A percentile compares a stretch with the other conserved stretches of the same genome.
These are phyloP conservation scores for Falciphora oryzae DNA, from an alignment of 2,329 filamentous ascomycete genomes.

Conservation along the genomic window DNA sequence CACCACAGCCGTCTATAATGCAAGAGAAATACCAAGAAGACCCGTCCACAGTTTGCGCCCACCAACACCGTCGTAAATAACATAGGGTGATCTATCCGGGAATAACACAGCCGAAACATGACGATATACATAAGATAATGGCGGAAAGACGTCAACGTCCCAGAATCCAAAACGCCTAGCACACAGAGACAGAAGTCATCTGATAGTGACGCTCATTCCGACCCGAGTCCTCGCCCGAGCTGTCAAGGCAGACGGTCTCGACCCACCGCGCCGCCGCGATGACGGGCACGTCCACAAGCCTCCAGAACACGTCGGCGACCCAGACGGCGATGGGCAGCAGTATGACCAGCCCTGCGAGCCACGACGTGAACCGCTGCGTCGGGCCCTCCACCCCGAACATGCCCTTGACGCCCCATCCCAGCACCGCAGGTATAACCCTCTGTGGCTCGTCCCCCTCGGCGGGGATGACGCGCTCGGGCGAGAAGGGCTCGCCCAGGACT, in stretches of 20 bases:
- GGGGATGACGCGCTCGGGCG: conserved; percentile 15
- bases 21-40: not conserved
- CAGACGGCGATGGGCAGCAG: conserved; percentile 39
- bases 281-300: conserved; percentile 43
- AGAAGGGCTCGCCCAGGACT: conserved; percentile 22
- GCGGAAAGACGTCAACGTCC: no score
- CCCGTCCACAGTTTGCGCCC: no score
- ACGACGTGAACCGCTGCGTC: conserved; percentile 25
- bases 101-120: no score
- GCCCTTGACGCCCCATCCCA: conserved; percentile 26
- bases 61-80: not conserved
- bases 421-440: conserved; percentile 14
- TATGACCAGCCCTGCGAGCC: conserved; percentile 32
- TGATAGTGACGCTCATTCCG: not conserved
- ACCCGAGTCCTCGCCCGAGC: conserved; percentile 13
- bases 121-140: no score
- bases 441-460: conserved; percentile 16
- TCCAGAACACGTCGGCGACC: conserved; percentile 54
- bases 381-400: conserved; percentile 25
- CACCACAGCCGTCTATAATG: not conserved
- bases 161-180: not conserved
- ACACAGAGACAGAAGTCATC: not conserved
- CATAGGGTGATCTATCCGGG: not conserved
- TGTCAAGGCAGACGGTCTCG: conserved; percentile 22
- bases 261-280: conserved; percentile 23